Base-by-base conservation (phyloP, 148 eudicot species). In the Rheum nobile region DNA sequence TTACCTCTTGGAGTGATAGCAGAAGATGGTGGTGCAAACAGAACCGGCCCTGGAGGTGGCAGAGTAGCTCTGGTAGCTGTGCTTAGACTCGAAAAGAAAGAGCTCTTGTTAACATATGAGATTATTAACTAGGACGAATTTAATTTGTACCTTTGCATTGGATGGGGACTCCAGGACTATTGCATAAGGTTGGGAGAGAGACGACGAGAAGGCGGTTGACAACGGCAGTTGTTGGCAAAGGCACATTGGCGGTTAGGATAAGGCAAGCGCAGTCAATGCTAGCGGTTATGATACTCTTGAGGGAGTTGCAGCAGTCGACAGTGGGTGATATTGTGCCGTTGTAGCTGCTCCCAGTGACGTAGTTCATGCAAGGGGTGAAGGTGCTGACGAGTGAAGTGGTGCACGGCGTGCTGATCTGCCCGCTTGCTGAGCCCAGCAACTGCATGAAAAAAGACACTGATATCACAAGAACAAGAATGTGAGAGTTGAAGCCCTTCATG, bases 231-330 rank as follows among this genome's bases (percentile, higher is more conserved):
- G 77, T 77, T 0, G 89, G 76, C 43, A 92, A 41, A 6, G 97
- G 97, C 31, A 92, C 86, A 77, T 84, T 88, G 39, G 88, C 96
- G 0, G 92, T 88, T 12, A 92, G 72, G 11, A 92, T 72, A 2
- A 92, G 88, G 73, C 97, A 90, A 19, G 73, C 80, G 44, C 97
- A 92, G 42, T 88, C 96, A 72, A 89, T 74, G 67, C 89, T 87
- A 22, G 26, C 78, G 9, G 79, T 71, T 86, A 81, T 81, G 44
- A 88, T 74, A 12, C 87, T 82, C 68, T 73, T 79, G 28, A 88
- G 32, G 0, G 93, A 77, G 17, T 82, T 76, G 34, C 97, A 92
- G 69, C 97, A 92, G 4, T 71, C 78, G 2, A 79, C 35, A 5
- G 88, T 47, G 0, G 93, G 90, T 21, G 91, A 67, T 46, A 82